Base-by-base conservation (phyloP, 1,284 basidiomycete species). In the Phylloporus sp. region DNA sequence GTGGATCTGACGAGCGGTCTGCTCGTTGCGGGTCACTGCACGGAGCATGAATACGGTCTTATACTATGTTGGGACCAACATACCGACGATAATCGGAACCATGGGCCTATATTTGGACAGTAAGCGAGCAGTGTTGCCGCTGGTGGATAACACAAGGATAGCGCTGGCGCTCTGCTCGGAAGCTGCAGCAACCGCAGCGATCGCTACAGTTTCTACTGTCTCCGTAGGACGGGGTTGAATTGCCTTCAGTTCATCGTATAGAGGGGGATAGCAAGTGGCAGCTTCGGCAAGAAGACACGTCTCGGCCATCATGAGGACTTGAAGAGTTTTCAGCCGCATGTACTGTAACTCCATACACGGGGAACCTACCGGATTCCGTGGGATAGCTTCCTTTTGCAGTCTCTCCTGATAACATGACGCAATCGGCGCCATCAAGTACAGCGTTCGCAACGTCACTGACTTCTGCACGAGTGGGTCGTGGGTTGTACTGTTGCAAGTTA, bases 261-360 rank as follows among this genome's bases (percentile, higher is more conserved):
- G 81, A 65, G 95, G 93, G 51, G 93, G 93, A 78, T 98, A 95
- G 82, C 93, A 95, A 77, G 96, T 94, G 40, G 96, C 92, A 59
- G 90, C 87, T 81, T 98, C 96, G 65, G 96, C 96, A 68, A 98
- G 90, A 75, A 94, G 86, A 74, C 96, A 98, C 11, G 95, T 98
- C 84, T 98, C 96, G 56, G 96, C 96, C 96, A 98, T 98, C 95
- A 98, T 96, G 70, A 95, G 86, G 70, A 98, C 96, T 72, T 93
- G 68, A 8, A 31, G 29, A 39, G 26, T 32, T 34, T 58, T 78
- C 37, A 74, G 69, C 47, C 15, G 50, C 31, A n/a, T 26, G 18
- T 42, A 12, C 55, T 8, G 20, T 60, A 64, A 13, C 32, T 12
- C n/a, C 29, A 28, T 32, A 51, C 54, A 50, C 34, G 26, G 56